Conservation (phyloP, 1,139 yeast species). For the Pneumocystis jirovecii region DNA sequence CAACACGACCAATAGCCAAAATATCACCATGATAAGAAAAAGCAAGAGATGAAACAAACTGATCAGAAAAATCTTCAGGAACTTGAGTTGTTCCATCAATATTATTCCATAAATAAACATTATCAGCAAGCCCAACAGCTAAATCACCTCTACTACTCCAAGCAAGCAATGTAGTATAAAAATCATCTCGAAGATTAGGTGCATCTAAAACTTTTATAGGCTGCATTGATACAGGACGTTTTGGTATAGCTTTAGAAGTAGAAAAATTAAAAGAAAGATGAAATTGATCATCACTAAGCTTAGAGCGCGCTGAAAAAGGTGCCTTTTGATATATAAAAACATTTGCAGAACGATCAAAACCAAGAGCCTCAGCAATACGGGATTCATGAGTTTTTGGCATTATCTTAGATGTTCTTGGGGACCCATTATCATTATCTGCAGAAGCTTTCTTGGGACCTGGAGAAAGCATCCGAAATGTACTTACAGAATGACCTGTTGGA, state of each 20-base stretch:
- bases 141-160: constrained; percentile 45
- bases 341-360: not conserved
- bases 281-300: not conserved
- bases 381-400: not conserved
- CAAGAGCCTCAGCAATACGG: not conserved
- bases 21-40: constrained; percentile 34
- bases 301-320: not conserved
- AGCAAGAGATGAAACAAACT: constrained; percentile 37
- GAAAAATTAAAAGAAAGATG: not conserved
- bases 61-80: constrained; percentile 14
- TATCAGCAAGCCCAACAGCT: constrained; percentile 53
- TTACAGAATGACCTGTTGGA: not conserved
- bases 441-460: not conserved
- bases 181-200: constrained; percentile 63
- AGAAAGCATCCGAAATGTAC: not conserved
- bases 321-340: not conserved
- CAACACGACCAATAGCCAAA: constrained; percentile 45
- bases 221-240: constrained; percentile 4
- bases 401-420: not conserved
- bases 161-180: constrained; percentile 59
- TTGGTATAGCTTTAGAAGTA: not conserved
- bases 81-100: constrained; percentile 18
- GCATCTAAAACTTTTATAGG: constrained; percentile 44
- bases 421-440: not conserved
- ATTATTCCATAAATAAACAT: constrained; percentile 55